Evolutionary conservation across 805 yeast species (phyloP), one percentile per base, ranked within the genome.

Genomic region (Candida easanensis): DNA sequence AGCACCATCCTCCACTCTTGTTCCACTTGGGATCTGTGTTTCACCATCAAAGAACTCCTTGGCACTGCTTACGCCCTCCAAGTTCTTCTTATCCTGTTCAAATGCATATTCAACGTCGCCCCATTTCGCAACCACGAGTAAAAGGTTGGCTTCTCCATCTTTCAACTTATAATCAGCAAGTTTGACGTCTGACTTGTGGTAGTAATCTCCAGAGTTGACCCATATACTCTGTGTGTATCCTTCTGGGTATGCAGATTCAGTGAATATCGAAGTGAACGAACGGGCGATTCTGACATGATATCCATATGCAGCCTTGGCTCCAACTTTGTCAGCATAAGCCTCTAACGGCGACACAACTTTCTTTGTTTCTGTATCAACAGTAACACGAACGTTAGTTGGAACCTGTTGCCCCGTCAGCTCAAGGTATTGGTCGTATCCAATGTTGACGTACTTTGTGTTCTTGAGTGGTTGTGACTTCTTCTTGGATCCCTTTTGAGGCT

Each of bases 321-420:
- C 89, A 11, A 69, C 64, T 28, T 67, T 64, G 2, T 84, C 86
- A 1, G 64, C 67, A 52, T 87, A 85, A 0, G 93, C 95, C 38
- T 75, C 80, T 10, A 67, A 52, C 7, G 93, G 88, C 1, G 88
- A 77, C 0, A 87, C 93, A 11, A 88, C 77, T 41, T 73, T 74
- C 39, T 72, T 74, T 10, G 74, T 75, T 35, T 77, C 68, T 9
- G 80, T 49, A 55, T 90, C 88, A 2, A 90, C 87, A 0, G 95
- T 87, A 9, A 90, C 96, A 51, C 95, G 70, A 14, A 84, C 88
- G 53, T 85, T 80, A 0, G 79, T 74, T 3, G 96, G 96, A 4
- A 87, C 81, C 44, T 80, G 80, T 49, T 75, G 77, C 7, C 70
- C 66, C 7, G 62, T 63, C 39, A 89, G 70, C 57, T 82, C 82